Conservation (phyloP, 768 basidiomycete species). For the Gloeophyllum trabeum region DNA sequence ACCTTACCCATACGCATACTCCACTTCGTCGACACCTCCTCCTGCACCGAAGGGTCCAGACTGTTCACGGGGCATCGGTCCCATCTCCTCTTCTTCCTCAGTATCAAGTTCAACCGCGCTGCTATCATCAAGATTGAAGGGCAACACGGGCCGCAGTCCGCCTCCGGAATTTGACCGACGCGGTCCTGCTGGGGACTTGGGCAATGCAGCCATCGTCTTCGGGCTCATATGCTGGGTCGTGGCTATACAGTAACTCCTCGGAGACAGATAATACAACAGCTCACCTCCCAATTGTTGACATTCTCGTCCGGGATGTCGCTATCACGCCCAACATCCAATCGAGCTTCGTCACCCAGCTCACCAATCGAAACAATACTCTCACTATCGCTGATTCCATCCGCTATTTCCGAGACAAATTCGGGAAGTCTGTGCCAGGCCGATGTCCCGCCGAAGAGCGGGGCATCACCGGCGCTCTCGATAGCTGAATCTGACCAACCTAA, state of each 20-base stretch:
- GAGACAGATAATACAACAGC: conserved; percentile 12
- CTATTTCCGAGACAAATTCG: conserved; percentile 66
- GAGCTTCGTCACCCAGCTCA: conserved; percentile 72
- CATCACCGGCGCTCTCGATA: conserved; percentile 35
- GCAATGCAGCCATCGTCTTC: conserved; percentile 86
- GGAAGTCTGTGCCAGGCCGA: conserved; percentile 83
- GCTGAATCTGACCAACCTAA: conserved; percentile 67
- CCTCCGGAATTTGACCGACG: conserved; percentile 79
- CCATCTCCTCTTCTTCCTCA: conserved; percentile 62
- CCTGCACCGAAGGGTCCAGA: conserved; percentile 66
- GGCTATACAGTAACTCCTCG: conserved; percentile 1
- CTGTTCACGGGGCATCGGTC: conserved; percentile 67
- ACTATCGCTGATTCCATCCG: conserved; percentile 86
- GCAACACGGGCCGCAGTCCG: conserved; percentile 70
- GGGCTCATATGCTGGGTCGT: conserved; percentile 81
- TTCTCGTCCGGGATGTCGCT: conserved; percentile 69
- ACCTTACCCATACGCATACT: conserved; percentile 80
- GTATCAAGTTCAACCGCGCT: conserved; percentile 61
- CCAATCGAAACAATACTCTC: conserved; percentile 90
- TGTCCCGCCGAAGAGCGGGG: conserved; percentile 24
- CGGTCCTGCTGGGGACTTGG: conserved; percentile 79
- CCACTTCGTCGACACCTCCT: conserved; percentile 83
- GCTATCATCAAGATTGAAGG: conserved; percentile 67
- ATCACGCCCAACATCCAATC: conserved; percentile 50
- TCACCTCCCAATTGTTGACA: conserved; percentile 92